phyloP scores from a whole-genome alignment of 331 rosid genomes.

The Erythrophleum ivorense region DNA sequence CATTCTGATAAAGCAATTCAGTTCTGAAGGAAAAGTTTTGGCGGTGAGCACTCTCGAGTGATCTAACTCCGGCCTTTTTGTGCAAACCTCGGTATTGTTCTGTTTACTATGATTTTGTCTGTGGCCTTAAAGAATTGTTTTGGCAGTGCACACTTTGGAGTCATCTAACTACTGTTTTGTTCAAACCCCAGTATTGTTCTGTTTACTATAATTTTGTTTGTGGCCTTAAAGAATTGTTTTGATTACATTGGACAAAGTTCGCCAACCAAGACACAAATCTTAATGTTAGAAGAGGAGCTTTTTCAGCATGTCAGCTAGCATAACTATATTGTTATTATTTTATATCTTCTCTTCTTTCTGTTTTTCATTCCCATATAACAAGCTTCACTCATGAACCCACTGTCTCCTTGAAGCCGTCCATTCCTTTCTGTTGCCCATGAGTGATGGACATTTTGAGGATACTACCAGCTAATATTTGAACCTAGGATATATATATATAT shows the following conservation, averaged over 20 bases:
- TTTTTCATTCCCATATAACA: not conserved
- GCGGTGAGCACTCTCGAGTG: not conserved
- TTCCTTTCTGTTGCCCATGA: conserved; percentile 12
- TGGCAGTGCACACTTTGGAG: not conserved
- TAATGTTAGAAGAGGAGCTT: not conserved
- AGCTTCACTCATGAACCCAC: not conserved
- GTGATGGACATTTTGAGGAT: conserved; percentile 3
- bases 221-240: conserved; percentile 2
- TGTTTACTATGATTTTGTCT: not conserved
- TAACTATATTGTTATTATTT: not conserved
- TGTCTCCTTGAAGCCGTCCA: not conserved
- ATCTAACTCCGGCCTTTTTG: not conserved
- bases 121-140: not conserved
- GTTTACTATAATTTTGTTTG: not conserved
- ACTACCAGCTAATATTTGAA: not conserved
- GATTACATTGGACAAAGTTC: conserved; percentile 1
- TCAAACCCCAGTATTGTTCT: not conserved
- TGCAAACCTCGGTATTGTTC: not conserved
- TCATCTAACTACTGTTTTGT: not conserved
- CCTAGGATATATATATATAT: not conserved
- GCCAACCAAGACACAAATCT: conserved; percentile 2
- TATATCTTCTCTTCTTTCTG: not conserved
- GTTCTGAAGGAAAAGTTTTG: not conserved
- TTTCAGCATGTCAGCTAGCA: not conserved
- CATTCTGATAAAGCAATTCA: conserved; percentile 1